Evolutionary conservation across 164 flowering plant genomes (phyloP).

Genomic region (Umbilicus rupestris): DNA sequence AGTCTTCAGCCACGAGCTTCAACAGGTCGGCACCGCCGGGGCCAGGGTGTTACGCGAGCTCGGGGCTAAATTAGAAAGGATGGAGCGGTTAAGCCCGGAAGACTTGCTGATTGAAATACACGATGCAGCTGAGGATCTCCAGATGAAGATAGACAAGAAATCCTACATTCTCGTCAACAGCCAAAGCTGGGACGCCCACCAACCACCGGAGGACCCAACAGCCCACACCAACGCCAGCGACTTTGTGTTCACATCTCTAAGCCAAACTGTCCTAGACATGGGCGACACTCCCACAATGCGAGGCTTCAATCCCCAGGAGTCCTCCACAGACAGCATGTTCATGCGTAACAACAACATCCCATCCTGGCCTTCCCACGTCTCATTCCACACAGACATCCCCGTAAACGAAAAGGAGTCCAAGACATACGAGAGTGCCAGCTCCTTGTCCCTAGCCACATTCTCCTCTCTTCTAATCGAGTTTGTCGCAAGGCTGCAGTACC

Average conservation of each 20-base stretch:
- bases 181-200: conserved; percentile 54
- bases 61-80: conserved; percentile 58
- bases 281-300: conserved; percentile 23
- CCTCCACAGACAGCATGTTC: conserved; percentile 26
- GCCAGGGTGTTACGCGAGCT: conserved; percentile 72
- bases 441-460: conserved; percentile 76
- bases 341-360: conserved; percentile 19
- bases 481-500: conserved; percentile 89
- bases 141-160: conserved; percentile 61
- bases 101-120: conserved; percentile 58
- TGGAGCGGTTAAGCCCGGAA: conserved; percentile 52
- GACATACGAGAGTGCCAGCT: conserved; percentile 82
- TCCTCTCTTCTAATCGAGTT: conserved; percentile 80
- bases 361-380: conserved; percentile 50
- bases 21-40: conserved; percentile 67
- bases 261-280: conserved; percentile 38
- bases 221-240: conserved; percentile 18
- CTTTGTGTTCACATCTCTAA: conserved; percentile 31
- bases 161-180: conserved; percentile 71
- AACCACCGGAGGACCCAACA: conserved; percentile 28
- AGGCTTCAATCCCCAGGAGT: conserved; percentile 18
- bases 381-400: conserved; percentile 21
- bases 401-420: conserved; percentile 35
- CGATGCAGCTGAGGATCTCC: conserved; percentile 75
- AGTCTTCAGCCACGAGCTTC: conserved; percentile 53